Base-by-base conservation (phyloP, 306 rosid genomes). In the Crotalaria pallida region DNA sequence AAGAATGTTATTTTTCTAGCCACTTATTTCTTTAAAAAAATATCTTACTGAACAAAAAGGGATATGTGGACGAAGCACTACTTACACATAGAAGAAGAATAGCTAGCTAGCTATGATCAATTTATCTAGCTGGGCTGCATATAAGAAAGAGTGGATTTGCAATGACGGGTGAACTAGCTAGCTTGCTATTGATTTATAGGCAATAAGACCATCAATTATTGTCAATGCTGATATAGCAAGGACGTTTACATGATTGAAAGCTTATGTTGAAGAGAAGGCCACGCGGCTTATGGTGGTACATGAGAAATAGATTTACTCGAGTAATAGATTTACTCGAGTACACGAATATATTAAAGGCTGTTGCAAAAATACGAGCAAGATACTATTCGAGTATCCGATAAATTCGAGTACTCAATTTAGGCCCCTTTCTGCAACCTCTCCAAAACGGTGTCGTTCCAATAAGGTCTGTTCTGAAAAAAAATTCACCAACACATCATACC, bases 241-340 rank as follows among this genome's bases (percentile, higher is more conserved):
- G 69, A 60, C 18, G 29, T 10, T 24, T 50, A 0, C 33, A 65
- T 76, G 85, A 75, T 75, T 65, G 79, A 50, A 78, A 85, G 81
- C 70, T 44, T 78, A 73, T 83, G 92, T 78, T 74, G 67, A 82
- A 51, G 71, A 87, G 72, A 77, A 75, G 89, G 84, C 83, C 91
- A 91, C 93, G 96, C 87, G 83, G 83, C 91, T 72, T 84, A 48
- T 55, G 59, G 64, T 34, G 77, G 24, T 7, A 88, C 79, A 87
- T 79, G 81, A 91, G 70, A 78, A 85, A 76, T n/a, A n/a, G n/a
- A n/a, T n/a, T n/a, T n/a, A n/a, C n/a, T n/a, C n/a, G n/a, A n/a
- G n/a, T n/a, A n/a, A n/a, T n/a, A n/a, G n/a, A n/a, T n/a, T n/a
- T n/a, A n/a, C n/a, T n/a, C n/a, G n/a, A n/a, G n/a, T n/a, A n/a